Evolutionary conservation across 768 basidiomycete genomes (phyloP).

Genomic region (Agaricus bisporus): DNA sequence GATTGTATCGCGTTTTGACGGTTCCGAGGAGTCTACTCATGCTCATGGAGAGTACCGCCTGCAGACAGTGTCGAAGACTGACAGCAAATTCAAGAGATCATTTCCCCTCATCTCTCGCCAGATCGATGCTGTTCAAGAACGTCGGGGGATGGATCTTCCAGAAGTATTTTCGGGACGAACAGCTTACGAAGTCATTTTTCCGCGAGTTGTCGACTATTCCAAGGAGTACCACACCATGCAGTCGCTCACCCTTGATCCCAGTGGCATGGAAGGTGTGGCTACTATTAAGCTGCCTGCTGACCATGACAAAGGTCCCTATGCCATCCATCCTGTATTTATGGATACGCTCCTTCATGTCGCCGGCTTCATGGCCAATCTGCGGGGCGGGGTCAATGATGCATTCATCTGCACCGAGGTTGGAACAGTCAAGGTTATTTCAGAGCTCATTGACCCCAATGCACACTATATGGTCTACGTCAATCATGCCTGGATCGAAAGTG

Average conservation of each 20-base stretch:
- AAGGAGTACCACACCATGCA: slow-evolving; percentile 52
- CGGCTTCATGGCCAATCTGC: slow-evolving; percentile 64
- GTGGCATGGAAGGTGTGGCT: slow-evolving; percentile 54
- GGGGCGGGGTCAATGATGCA: slow-evolving; percentile 41
- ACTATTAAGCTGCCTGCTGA: slow-evolving; percentile 29
- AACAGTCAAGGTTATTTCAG: slow-evolving; percentile 39
- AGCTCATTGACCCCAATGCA: slow-evolving; percentile 17
- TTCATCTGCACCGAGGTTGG: slow-evolving; percentile 60
- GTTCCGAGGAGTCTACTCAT: slow-evolving; percentile 31
- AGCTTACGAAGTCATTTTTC: slow-evolving; percentile 61
- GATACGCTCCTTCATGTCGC: slow-evolving; percentile 66
- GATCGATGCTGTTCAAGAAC: slow-evolving; percentile 24
- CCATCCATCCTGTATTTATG: slow-evolving; percentile 51
- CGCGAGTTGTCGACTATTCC: slow-evolving; percentile 62
- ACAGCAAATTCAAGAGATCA: slow-evolving; percentile 30
- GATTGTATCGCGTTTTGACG: slow-evolving; percentile 33
- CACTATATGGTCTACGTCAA: slow-evolving; percentile 16
- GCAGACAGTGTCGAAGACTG: slow-evolving; percentile 23
- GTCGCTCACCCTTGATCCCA: slow-evolving; percentile 47
- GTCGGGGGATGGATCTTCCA: slow-evolving; percentile 16
- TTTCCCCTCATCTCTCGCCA: slow-evolving; percentile 30
- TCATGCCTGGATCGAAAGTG: slow-evolving; percentile 7
- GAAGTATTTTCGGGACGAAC: slow-evolving; percentile 50
- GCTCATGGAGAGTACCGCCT: slow-evolving; percentile 41
- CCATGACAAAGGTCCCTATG: slow-evolving; percentile 20